Conservation (phyloP, 2,329 filamentous ascomycete genomes). For the Colletotrichum lindemuthianum region DNA sequence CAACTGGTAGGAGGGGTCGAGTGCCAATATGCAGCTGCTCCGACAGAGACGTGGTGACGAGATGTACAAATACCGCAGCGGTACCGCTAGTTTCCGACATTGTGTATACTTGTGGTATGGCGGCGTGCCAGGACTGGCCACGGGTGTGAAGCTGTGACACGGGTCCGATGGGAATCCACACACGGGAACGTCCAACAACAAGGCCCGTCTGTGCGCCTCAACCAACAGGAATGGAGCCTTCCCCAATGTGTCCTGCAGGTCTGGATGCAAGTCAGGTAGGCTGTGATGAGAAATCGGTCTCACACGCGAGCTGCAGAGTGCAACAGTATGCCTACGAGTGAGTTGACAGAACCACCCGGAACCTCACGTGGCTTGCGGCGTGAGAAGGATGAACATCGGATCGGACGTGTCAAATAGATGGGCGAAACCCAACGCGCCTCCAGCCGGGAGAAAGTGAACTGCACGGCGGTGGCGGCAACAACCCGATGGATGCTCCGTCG, state of each 20-base stretch:
- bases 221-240: constrained; percentile 34
- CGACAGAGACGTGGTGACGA: constrained; percentile 32
- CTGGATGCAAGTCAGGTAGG: constrained; percentile 32
- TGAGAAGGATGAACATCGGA: constrained; percentile 16
- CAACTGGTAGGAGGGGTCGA: constrained; percentile 16
- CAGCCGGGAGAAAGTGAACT: too few species aligned
- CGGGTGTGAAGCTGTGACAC: constrained; percentile 12
- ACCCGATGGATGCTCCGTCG: too few species aligned
- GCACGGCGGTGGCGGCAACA: too few species aligned
- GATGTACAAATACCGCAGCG: constrained; percentile 20
- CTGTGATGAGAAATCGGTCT: constrained; percentile 19
- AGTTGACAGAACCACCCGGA: constrained; percentile 5
- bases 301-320: constrained; percentile 8
- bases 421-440: constrained; percentile 16
- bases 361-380: constrained; percentile 28
- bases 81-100: constrained; percentile 34
- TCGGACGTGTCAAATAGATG: constrained; percentile 32
- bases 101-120: constrained; percentile 8
- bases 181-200: constrained; percentile 30
- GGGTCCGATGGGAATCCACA: constrained; percentile 28
- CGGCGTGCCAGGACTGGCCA: constrained; percentile 12
- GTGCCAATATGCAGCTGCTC: constrained; percentile 24
- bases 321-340: background rate
- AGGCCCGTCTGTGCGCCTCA: constrained; percentile 33
- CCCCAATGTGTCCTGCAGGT: constrained; percentile 29